These are phyloP conservation scores for Heterobasidion occidentale DNA, from an alignment of 1,284 basidiomycete species.

Conservation along the genomic window DNA sequence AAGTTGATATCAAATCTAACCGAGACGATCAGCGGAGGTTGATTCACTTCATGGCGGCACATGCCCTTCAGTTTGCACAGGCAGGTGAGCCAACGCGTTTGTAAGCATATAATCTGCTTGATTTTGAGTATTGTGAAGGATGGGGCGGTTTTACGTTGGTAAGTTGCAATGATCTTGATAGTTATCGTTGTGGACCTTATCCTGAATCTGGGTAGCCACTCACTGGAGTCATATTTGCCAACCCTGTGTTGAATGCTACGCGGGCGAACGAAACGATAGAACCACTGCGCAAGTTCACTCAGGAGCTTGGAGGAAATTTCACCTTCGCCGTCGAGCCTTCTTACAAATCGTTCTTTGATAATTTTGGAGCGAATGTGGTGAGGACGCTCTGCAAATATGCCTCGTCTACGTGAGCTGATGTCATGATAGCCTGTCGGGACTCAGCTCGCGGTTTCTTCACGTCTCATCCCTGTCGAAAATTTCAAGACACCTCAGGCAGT, in stretches of 20 bases:
- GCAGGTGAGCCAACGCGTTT: background rate
- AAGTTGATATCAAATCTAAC: background rate
- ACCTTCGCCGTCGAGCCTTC: background rate
- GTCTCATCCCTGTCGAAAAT: background rate
- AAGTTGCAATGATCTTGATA: background rate
- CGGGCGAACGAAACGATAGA: background rate
- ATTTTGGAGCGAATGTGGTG: background rate
- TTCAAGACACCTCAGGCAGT: background rate
- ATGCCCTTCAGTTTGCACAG: constrained; percentile 1
- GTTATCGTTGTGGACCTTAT: background rate
- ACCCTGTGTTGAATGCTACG: background rate
- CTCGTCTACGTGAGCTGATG: background rate
- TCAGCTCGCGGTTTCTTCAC: background rate
- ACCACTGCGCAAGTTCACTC: background rate
- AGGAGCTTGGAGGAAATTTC: background rate
- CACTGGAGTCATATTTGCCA: background rate
- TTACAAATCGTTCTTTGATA: background rate
- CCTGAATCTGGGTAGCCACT: background rate
- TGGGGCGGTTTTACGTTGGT: background rate
- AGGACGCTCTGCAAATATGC: background rate
- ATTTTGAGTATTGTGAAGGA: background rate
- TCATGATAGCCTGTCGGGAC: background rate
- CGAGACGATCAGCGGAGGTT: background rate
- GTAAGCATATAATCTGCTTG: background rate
- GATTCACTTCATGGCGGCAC: background rate